Percentiles rank a stretch among this genome's conserved stretches.
phyloP scores from a whole-genome alignment of 352 stramenopile species.

The Phytophthora rubi region DNA sequence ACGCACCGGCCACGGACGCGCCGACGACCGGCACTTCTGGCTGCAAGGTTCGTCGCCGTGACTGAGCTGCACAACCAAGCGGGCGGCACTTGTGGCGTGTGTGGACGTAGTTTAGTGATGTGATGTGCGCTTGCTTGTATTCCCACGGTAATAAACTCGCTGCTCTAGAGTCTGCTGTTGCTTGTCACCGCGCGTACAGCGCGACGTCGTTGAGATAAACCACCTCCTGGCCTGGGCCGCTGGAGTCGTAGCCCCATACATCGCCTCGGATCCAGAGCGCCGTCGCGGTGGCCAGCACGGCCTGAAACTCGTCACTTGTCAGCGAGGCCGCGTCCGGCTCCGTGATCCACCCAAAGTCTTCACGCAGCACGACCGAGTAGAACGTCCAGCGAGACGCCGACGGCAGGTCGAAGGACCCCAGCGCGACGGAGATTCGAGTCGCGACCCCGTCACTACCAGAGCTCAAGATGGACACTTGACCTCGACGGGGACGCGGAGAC shows the following conservation, averaged over 20 bases:
- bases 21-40: slow-evolving; percentile 28
- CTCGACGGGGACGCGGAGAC: slow-evolving; percentile 50
- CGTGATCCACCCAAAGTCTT: slow-evolving; percentile 80
- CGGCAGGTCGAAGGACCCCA: slow-evolving; percentile 64
- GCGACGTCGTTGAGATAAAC: slow-evolving; percentile 78
- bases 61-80: slow-evolving; percentile 18
- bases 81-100: slow-evolving; percentile 10
- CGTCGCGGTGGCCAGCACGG: slow-evolving; percentile 38
- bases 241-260: slow-evolving; percentile 58
- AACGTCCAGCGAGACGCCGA: slow-evolving; percentile 52
- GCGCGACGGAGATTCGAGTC: slow-evolving; percentile 50
- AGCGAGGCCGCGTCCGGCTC: slow-evolving; percentile 53
- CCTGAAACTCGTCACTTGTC: slow-evolving; percentile 36
- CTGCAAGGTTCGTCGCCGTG: slow-evolving; percentile 43
- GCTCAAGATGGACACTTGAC: slow-evolving; percentile 61
- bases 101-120: slow-evolving; percentile 21
- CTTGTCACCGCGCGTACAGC: slow-evolving; percentile 44
- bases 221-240: slow-evolving; percentile 63
- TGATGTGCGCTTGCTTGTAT: slow-evolving; percentile 9
- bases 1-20: slow-evolving; percentile 19
- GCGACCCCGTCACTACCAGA: slow-evolving; percentile 1
- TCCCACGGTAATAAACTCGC: slow-evolving; percentile 21
- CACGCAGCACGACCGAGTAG: slow-evolving; percentile 68
- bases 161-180: slow-evolving; percentile 15
- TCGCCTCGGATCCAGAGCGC: slow-evolving; percentile 72